A percentile compares a stretch with the other conserved stretches of the same genome.
Evolutionary conservation across 2,329 filamentous ascomycete species (phyloP).

Genomic region (Colletotrichum eremochloae): DNA sequence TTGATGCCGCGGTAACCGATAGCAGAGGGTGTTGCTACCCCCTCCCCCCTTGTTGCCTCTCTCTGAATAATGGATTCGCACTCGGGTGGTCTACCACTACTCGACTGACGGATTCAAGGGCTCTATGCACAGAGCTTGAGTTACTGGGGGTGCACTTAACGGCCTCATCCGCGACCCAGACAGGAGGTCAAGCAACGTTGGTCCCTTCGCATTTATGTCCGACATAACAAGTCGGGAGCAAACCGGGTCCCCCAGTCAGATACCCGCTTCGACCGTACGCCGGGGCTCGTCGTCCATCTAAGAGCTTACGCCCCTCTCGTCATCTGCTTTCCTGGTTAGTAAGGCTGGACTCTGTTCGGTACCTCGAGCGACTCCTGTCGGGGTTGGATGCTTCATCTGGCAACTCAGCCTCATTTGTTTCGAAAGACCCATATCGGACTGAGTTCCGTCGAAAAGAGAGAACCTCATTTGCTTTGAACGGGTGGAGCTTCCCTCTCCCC

Average conservation of each 20-base stretch:
- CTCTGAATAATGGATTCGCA: background rate
- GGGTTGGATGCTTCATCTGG: background rate
- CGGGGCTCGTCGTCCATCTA: background rate
- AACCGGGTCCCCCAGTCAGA: slow-evolving; percentile 1
- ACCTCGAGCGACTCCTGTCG: background rate
- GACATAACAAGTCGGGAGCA: slow-evolving; percentile 2
- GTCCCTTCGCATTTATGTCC: background rate
- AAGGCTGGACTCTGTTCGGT: background rate
- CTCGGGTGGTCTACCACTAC: background rate
- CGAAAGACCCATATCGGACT: background rate
- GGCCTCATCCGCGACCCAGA: background rate
- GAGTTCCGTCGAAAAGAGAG: background rate
- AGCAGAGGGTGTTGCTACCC: background rate
- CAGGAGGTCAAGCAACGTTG: slow-evolving; percentile 28
- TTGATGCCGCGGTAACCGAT: slow-evolving; percentile 19
- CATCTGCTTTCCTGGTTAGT: background rate
- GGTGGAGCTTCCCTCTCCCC: background rate
- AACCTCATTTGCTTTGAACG: background rate
- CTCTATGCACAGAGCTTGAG: slow-evolving; percentile 6
- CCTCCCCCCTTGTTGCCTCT: background rate
- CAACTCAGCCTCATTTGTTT: background rate
- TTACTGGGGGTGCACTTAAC: slow-evolving; percentile 17
- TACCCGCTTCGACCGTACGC: slow-evolving; percentile 22
- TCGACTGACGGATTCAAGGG: background rate
- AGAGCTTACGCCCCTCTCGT: background rate